These are phyloP conservation scores for Candida dendrica DNA, from an alignment of 805 yeast species.

Conservation along the genomic window DNA sequence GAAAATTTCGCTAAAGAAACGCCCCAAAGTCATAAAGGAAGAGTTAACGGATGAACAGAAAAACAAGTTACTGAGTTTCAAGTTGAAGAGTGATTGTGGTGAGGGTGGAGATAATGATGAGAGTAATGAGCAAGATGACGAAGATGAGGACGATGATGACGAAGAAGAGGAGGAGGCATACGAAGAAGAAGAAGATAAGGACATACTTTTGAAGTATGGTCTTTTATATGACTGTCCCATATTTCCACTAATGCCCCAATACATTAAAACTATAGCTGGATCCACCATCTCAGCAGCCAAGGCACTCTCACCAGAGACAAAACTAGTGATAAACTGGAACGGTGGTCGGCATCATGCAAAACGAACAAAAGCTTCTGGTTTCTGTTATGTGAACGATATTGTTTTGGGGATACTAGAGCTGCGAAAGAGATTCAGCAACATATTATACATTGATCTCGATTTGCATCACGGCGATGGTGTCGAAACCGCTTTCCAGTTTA, in stretches of 20 bases:
- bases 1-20: slow-evolving; percentile 26
- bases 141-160: slow-evolving; percentile 1
- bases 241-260: slow-evolving; percentile 46
- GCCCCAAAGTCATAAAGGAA: slow-evolving; percentile 9
- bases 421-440: slow-evolving; percentile 35
- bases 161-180: slow-evolving; percentile 1
- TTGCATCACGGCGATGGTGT: slow-evolving; percentile 83
- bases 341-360: slow-evolving; percentile 75
- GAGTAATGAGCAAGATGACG: slow-evolving; percentile 4
- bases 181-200: not conserved
- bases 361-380: slow-evolving; percentile 53
- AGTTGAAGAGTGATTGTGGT: not conserved
- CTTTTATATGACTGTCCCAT: slow-evolving; percentile 57
- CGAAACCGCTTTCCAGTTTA: slow-evolving; percentile 51
- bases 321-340: slow-evolving; percentile 59
- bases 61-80: not conserved
- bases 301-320: slow-evolving; percentile 6
- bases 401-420: slow-evolving; percentile 48
- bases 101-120: slow-evolving; percentile 5
- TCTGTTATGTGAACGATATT: slow-evolving; percentile 68
- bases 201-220: slow-evolving; percentile 32
- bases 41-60: slow-evolving; percentile 8
- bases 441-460: slow-evolving; percentile 65
- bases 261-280: slow-evolving; percentile 45
- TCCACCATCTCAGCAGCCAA: slow-evolving; percentile 47